Percentiles rank a stretch among this genome's conserved stretches.
Evolutionary conservation across 164 flowering plant genomes (phyloP).

Genomic region (Euptelea pleiosperma): DNA sequence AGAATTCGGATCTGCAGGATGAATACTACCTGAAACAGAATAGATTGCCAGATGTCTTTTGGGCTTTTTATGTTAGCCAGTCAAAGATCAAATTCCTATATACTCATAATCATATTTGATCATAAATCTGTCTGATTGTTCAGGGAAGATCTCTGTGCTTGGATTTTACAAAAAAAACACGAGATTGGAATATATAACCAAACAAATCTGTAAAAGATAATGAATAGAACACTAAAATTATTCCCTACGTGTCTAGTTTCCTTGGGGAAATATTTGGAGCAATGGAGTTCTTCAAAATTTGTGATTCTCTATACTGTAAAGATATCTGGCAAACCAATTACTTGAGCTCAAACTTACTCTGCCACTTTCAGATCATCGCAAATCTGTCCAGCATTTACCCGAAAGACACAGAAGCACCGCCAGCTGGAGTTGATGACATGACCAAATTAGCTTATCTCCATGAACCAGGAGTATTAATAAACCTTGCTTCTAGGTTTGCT

Average conservation of each 20-base stretch:
- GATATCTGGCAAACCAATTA: background rate
- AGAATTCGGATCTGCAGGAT: background rate
- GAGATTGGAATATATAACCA: background rate
- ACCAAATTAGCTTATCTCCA: constrained; percentile 83
- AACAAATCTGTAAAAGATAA: background rate
- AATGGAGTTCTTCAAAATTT: background rate
- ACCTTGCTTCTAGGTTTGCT: constrained; percentile 62
- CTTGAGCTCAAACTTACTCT: background rate
- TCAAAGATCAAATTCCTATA: background rate
- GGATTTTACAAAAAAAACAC: background rate
- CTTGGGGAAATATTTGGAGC: background rate
- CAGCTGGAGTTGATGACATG: constrained; percentile 90
- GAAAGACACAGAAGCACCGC: constrained; percentile 79
- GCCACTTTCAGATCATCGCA: constrained; percentile 50
- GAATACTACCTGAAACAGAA: constrained; percentile 11
- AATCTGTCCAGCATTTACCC: constrained; percentile 64
- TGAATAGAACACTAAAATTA: background rate
- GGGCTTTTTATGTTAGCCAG: background rate
- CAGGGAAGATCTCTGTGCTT: background rate
- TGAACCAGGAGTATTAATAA: constrained; percentile 82
- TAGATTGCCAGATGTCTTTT: constrained; percentile 5
- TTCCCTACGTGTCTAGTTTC: background rate
- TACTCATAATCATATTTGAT: background rate
- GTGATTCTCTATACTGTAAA: background rate
- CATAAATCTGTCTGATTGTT: background rate